Evolutionary conservation across 1,284 basidiomycete species (phyloP), one percentile per base, ranked within the genome.

Genomic region (Ustilago trichophora): DNA sequence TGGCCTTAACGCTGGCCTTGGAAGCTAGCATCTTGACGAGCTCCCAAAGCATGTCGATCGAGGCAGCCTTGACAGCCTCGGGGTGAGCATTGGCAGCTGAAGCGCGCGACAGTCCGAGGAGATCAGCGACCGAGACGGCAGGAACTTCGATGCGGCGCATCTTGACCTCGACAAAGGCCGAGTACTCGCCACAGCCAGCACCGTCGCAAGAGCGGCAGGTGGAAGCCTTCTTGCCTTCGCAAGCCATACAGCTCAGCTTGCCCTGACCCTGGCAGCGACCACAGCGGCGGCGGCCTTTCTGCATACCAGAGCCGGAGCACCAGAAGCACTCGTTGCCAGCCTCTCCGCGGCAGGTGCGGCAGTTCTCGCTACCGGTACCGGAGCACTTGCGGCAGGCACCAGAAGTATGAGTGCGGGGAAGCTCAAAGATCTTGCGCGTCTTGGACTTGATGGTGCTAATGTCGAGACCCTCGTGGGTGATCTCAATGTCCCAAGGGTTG

Each of bases 281-380:
- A 37, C 72, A 75, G 35, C 53, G 52, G 18, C 63, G 58, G 36
- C 64, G 57, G 33, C 57, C 64, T 53, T 73, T 73, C 46, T 69
- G 55, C 48, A 58, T 43, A 22, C 72, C 70, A 6, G 60, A 50
- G 21, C 70, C 72, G 7, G 64, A 53, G 43, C 72, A 75, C 72
- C 72, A 75, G 65, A 68, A 75, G 57, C 72, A 73, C 41, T 67
- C 66, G 53, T 72, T 72, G 44, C 71, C 64, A 15, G 59, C 60
- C 19, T 63, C 59, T 11, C 69, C 70, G 15, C 56, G 60, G 64
- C 71, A 72, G 11, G 56, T 64, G 19, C 55, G 47, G 58, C 69
- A 74, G 4, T 25, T 49, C 44, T 65, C 70, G 31, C 32, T 48
- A n/a, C 64, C 56, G 2, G 42, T 60, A 15, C 69, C 69, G 15